phyloP scores from a whole-genome alignment of 2,329 filamentous ascomycete genomes.

The Penicillium sp. region DNA sequence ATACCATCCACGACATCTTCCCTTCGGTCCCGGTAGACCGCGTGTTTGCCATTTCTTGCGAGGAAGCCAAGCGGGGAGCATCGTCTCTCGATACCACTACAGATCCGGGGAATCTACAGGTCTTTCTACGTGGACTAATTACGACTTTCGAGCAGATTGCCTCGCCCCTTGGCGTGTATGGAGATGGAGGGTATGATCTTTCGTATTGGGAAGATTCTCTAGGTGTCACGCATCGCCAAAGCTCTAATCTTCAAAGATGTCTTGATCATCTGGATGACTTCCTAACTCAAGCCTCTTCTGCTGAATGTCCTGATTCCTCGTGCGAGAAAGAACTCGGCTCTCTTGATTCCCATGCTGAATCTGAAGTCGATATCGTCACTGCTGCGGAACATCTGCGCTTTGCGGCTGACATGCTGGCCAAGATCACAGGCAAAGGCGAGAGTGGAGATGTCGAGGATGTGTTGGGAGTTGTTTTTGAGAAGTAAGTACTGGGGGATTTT shows the following conservation, averaged over 20 bases:
- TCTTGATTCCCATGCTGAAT: slow-evolving; percentile 14
- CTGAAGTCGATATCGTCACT: slow-evolving; percentile 73
- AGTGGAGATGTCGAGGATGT: slow-evolving; percentile 92
- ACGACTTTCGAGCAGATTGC: slow-evolving; percentile 59
- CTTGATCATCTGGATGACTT: slow-evolving; percentile 71
- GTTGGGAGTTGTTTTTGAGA: slow-evolving; percentile 94
- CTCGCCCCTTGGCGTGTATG: slow-evolving; percentile 37
- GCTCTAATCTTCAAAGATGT: slow-evolving; percentile 74
- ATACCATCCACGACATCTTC: slow-evolving; percentile 43
- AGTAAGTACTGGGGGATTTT: slow-evolving; percentile 58
- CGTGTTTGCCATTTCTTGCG: slow-evolving; percentile 72
- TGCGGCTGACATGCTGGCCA: slow-evolving; percentile 76
- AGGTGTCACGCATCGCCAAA: slow-evolving; percentile 87
- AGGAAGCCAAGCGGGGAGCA: slow-evolving; percentile 48
- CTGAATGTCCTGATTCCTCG: slow-evolving; percentile 7
- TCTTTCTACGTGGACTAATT: slow-evolving; percentile 67
- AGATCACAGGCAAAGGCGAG: slow-evolving; percentile 83
- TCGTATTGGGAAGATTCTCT: slow-evolving; percentile 77
- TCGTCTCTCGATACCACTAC: background rate
- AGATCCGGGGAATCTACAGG: slow-evolving; percentile 66
- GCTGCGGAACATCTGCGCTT: slow-evolving; percentile 85
- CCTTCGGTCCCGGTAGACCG: slow-evolving; percentile 46
- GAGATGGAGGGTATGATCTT: slow-evolving; percentile 52
- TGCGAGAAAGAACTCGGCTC: slow-evolving; percentile 13
- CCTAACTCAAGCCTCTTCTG: slow-evolving; percentile 54